Conservation (phyloP, 2,329 filamentous ascomycete species). For the Lasiodiplodia hormozganensis region DNA sequence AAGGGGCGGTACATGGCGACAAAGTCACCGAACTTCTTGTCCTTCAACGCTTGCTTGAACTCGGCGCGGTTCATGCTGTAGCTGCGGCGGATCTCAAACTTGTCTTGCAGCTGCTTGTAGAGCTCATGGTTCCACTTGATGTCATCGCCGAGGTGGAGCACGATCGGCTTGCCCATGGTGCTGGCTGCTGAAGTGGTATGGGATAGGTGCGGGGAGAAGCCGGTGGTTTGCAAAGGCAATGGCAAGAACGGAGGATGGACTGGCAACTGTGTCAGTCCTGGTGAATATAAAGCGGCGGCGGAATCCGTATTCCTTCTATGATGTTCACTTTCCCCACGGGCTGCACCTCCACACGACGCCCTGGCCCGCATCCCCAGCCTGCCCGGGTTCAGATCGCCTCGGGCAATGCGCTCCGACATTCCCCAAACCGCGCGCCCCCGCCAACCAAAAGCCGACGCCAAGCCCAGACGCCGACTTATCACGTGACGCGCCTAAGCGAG, state of each 20-base stretch:
- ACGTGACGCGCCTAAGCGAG: constrained; percentile 19
- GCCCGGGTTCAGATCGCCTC: neutral
- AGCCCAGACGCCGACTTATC: neutral
- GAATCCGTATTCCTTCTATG: constrained; percentile 23
- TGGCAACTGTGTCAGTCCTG: neutral
- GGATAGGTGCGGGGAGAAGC: neutral
- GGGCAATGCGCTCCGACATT: constrained; percentile 22
- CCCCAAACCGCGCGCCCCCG: constrained; percentile 3
- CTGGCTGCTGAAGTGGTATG: neutral
- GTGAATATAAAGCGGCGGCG: constrained; percentile 1
- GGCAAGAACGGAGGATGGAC: neutral
- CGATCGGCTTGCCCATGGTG: constrained; percentile 41
- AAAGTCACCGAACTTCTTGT: constrained; percentile 52
- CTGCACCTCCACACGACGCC: constrained; percentile 18
- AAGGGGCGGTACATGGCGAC: constrained; percentile 63
- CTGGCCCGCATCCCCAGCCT: constrained; percentile 11
- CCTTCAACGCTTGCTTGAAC: constrained; percentile 49
- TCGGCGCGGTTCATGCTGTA: constrained; percentile 40
- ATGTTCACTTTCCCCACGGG: constrained; percentile 22
- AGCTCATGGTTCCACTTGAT: constrained; percentile 54
- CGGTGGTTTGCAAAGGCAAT: neutral
- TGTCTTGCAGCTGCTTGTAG: constrained; percentile 45
- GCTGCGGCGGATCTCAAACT: constrained; percentile 47
- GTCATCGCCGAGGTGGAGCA: constrained; percentile 54
- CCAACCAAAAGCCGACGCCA: constrained; percentile 27